Base-by-base conservation (phyloP, 768 basidiomycete genomes). In the Macrolepiota fuliginosa region DNA sequence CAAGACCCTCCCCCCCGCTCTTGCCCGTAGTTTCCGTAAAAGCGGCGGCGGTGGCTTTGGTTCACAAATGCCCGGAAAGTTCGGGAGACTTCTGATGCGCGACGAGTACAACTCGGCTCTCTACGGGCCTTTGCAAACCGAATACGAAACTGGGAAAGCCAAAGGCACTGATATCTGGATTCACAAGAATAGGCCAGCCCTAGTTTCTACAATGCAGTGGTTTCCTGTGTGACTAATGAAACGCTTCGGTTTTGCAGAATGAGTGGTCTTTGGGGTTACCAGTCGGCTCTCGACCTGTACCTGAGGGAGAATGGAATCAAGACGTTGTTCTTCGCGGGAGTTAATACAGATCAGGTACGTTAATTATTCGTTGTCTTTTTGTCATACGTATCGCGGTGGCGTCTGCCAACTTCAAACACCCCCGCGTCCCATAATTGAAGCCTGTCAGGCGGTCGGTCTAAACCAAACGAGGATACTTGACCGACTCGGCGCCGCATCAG, bases 91-190 rank as follows among this genome's bases (percentile, higher is more conserved):
- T 11, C 72, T 81, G 47, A 87, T 89, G 85, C 77, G 87, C 57
- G 86, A 74, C 51, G 78, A 76, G 52, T 76, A 72, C 60, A 89
- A 89, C 69, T 77, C 86, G 2, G 82, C 83, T 40, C 73, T 88
- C 53, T 89, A 89, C 72, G 86, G 83, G 0, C 86, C 86, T 9
- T 74, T 90, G 36, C 86, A 88, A 63, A 74, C 72, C 0, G 78
- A 82, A 63, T 88, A 80, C 65, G 50, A 81, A 56, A 75, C 80
- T 54, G 87, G 87, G 17, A 72, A 77, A 62, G 72, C 79, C 12
- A 73, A 70, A 5, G 86, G 86, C 0, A 86, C 84, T 10, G 87
- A 90, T 70, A 78, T 87, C 63, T 89, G 87, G 87, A 84, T 89
- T 54, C 83, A 89, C 70, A 90, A 89, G 71, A 89, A 89, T 70